Percentiles rank a stretch among this genome's conserved stretches.
Evolutionary conservation across 2,329 filamentous ascomycete genomes (phyloP).

Genomic region (Talaromyces sp.): DNA sequence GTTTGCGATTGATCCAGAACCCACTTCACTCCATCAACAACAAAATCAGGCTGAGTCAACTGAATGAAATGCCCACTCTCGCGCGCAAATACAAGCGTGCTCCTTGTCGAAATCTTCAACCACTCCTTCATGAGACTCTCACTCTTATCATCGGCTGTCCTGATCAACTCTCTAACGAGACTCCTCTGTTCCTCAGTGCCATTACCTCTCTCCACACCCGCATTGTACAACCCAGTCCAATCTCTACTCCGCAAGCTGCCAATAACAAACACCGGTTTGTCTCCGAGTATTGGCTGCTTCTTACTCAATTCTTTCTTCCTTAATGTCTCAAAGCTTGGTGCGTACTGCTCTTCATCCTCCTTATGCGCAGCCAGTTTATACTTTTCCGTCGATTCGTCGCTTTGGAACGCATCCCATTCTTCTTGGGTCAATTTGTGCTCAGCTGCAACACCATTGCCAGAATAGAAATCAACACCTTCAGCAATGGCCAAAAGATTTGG

Average conservation of each 20-base stretch:
- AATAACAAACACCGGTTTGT: constrained; percentile 28
- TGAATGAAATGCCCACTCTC: constrained; percentile 39
- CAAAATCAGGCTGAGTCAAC: constrained; percentile 34
- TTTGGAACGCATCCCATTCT: constrained; percentile 20
- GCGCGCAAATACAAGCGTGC: constrained; percentile 27
- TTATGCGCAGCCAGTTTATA: neutral
- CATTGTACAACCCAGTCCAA: constrained; percentile 30
- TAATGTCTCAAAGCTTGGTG: constrained; percentile 27
- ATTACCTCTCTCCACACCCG: constrained; percentile 32
- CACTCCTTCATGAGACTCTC: constrained; percentile 28
- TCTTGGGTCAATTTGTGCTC: constrained; percentile 10
- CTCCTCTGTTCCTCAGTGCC: constrained; percentile 33
- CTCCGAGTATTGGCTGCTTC: constrained; percentile 26
- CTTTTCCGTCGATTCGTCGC: constrained; percentile 22
- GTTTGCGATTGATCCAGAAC: constrained; percentile 23
- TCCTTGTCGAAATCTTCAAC: constrained; percentile 29
- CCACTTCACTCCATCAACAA: constrained; percentile 35
- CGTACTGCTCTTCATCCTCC: constrained; percentile 18
- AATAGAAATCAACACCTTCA: constrained; percentile 19
- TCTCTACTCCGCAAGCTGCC: constrained; percentile 28
- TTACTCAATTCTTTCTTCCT: constrained; percentile 27
- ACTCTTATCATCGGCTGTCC: constrained; percentile 27
- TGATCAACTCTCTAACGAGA: constrained; percentile 27
- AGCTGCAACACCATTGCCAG: constrained; percentile 19
- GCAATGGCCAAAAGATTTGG: constrained; percentile 19